Evolutionary conservation across 2,329 filamentous ascomycete genomes (phyloP).

Genomic region (Colletotrichum tofieldiae): DNA sequence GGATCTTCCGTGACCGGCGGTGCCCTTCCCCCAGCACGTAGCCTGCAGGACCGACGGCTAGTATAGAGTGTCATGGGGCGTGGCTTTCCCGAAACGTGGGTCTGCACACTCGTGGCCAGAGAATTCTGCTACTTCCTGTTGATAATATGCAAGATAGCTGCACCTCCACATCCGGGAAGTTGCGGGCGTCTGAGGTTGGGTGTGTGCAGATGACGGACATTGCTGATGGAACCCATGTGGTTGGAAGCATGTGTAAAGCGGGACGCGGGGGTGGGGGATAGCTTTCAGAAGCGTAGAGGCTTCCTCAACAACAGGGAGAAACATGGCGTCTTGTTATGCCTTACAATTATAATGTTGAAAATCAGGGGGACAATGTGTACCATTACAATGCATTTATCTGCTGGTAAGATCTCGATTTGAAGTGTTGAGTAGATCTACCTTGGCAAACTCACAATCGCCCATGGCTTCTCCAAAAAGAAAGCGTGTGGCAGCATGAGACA

Average conservation of each 20-base stretch:
- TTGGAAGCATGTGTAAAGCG: background rate
- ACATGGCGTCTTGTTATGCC: background rate
- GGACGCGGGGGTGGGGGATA: too few species aligned
- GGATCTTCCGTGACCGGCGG: too few species aligned
- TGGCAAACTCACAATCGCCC: too few species aligned
- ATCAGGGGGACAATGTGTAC: too few species aligned
- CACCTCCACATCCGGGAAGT: background rate
- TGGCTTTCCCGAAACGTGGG: background rate
- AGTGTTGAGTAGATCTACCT: background rate
- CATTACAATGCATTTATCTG: too few species aligned
- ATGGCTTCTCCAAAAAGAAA: background rate
- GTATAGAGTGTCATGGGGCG: background rate
- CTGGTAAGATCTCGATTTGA: too few species aligned
- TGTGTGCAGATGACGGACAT: background rate
- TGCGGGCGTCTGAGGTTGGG: background rate
- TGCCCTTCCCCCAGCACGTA: background rate
- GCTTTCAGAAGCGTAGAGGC: too few species aligned
- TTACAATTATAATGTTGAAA: too few species aligned
- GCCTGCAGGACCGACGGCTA: background rate
- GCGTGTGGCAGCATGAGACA: background rate
- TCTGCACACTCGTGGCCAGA: background rate
- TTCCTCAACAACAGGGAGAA: background rate
- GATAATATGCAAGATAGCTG: background rate
- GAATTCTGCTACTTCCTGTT: background rate
- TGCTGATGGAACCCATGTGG: background rate